phyloP scores from a whole-genome alignment of 108 stramenopile genomes.

The Cyclotella distinguenda region DNA sequence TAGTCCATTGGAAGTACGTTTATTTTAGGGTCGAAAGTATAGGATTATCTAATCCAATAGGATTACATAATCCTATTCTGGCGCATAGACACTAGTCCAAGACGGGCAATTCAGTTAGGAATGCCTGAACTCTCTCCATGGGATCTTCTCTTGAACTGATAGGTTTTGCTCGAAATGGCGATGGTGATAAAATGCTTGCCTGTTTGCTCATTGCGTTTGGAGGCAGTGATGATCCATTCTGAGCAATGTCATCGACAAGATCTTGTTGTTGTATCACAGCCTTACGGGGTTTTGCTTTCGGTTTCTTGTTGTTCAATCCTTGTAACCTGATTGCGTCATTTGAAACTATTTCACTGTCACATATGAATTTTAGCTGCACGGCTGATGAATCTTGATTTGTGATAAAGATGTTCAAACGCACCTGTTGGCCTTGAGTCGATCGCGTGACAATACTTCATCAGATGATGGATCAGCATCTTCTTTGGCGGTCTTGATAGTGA shows the following conservation, averaged over 20 bases:
- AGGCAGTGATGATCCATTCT: not conserved
- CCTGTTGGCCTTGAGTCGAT: conserved; percentile 23
- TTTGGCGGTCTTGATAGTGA: conserved; percentile 32
- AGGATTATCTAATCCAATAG: no score
- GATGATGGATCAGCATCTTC: not conserved
- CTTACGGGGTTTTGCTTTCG: not conserved
- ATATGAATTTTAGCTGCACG: not conserved
- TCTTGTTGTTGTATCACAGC: not conserved
- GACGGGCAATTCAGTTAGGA: conserved; percentile 43
- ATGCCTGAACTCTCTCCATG: conserved; percentile 40
- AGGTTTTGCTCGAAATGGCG: conserved; percentile 12
- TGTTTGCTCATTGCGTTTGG: not conserved
- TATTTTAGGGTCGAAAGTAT: no score
- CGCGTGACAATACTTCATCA: conserved; percentile 17
- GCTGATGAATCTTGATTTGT: not conserved
- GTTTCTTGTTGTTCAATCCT: not conserved
- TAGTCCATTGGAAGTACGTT: no score
- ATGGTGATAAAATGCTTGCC: conserved; percentile 12
- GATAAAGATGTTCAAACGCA: not conserved
- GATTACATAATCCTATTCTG: no score
- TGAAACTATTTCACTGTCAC: not conserved
- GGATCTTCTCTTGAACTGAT: conserved; percentile 29
- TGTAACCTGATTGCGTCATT: not conserved
- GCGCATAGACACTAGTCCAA: conserved; percentile 23
- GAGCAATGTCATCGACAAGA: not conserved